A percentile compares a stretch with the other conserved stretches of the same genome.
Conservation (phyloP, 306 rosid species). For the Prinsepia uniflora region DNA sequence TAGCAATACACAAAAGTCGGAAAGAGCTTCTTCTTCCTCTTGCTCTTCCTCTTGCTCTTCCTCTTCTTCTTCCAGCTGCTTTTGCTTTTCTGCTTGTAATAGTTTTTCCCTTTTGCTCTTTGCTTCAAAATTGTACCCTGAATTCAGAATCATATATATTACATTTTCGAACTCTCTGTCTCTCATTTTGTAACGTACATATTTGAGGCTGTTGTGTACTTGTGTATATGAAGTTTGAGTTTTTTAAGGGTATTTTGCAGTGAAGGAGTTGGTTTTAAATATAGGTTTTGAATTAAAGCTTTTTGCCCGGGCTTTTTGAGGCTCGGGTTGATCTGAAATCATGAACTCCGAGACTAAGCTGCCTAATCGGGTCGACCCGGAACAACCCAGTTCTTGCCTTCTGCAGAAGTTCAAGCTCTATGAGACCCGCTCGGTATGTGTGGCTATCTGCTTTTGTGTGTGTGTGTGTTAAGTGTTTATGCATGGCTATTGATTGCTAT, state of each 20-base stretch:
- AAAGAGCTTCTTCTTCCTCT: slow-evolving; percentile 15
- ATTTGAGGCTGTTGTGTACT: slow-evolving; percentile 6
- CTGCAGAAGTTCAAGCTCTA: slow-evolving; percentile 96
- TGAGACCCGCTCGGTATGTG: slow-evolving; percentile 80
- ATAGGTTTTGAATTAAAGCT: slow-evolving; percentile 18
- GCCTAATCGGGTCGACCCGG: slow-evolving; percentile 29
- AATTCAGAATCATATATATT: slow-evolving; percentile 1
- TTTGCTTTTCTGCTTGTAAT: slow-evolving; percentile 3
- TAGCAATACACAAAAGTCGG: slow-evolving; percentile 22
- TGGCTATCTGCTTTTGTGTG: background rate
- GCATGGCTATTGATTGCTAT: background rate
- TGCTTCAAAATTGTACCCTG: slow-evolving; percentile 23
- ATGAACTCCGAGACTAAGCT: slow-evolving; percentile 53
- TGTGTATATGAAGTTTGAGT: slow-evolving; percentile 30
- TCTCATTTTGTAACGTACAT: slow-evolving; percentile 24
- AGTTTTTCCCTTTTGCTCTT: slow-evolving; percentile 20
- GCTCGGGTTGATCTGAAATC: slow-evolving; percentile 56
- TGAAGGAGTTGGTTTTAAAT: slow-evolving; percentile 21
- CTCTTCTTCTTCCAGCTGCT: slow-evolving; percentile 7
- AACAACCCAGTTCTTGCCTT: slow-evolving; percentile 38
- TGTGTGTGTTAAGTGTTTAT: background rate
- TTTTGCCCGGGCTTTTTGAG: slow-evolving; percentile 43
- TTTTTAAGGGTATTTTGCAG: slow-evolving; percentile 25
- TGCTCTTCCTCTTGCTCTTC: too few relatives aligned
- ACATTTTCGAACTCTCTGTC: background rate